phyloP scores from a whole-genome alignment of 192 early-diverging fungal species.

The Diversispora eburnea region DNA sequence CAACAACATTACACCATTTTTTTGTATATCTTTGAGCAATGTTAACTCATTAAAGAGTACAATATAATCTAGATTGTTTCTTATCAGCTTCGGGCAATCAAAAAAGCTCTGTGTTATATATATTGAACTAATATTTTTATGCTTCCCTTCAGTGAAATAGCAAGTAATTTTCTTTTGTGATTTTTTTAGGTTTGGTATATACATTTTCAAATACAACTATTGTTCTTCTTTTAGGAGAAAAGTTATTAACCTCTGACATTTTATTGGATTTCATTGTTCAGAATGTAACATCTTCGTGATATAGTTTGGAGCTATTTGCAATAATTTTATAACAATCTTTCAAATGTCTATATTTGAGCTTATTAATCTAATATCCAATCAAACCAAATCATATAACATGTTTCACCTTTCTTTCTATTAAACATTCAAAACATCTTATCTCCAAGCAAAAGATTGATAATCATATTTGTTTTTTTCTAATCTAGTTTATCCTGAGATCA shows the following conservation, averaged over 20 bases:
- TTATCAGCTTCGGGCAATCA: conserved; percentile 14
- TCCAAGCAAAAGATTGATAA: too few relatives aligned
- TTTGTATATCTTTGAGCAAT: too few relatives aligned
- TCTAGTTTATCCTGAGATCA: too few relatives aligned
- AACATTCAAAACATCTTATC: too few relatives aligned
- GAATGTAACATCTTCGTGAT: conserved; percentile 19
- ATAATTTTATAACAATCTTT: conserved; percentile 23
- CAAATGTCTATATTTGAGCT: too few relatives aligned
- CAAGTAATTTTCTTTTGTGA: conserved; percentile 9
- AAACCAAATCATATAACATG: too few relatives aligned
- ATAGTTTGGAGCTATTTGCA: conserved; percentile 17
- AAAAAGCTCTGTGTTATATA: conserved; percentile 11
- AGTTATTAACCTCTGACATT: conserved; percentile 21
- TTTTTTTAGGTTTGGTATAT: conserved; percentile 26
- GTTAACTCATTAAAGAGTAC: too few relatives aligned
- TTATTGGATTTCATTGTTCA: conserved; percentile 20
- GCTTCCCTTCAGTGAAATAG: conserved; percentile 16
- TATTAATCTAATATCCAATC: too few relatives aligned
- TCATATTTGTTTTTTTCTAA: too few relatives aligned
- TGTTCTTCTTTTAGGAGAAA: conserved; percentile 20
- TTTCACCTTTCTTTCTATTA: too few relatives aligned
- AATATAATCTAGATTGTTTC: conserved; percentile 21
- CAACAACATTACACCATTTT: too few relatives aligned
- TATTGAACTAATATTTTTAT: conserved; percentile 13
- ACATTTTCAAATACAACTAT: conserved; percentile 22